Evolutionary conservation across 768 basidiomycete species (phyloP).

Genomic region (Mycena chlorophos): DNA sequence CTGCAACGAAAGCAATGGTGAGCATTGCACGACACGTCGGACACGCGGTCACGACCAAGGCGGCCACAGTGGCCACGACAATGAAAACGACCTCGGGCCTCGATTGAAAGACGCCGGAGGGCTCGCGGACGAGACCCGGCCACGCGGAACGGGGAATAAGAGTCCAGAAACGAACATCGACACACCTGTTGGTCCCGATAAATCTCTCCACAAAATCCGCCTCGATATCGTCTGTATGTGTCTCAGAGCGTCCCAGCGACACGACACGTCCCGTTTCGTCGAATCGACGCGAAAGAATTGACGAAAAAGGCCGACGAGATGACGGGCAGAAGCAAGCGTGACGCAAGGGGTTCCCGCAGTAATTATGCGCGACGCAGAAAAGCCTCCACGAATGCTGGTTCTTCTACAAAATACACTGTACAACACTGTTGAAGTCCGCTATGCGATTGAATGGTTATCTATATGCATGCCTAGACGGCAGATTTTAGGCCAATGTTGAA

Average conservation of each 20-base stretch:
- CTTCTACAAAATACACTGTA: slow-evolving; percentile 17
- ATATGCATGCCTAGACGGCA: neutral
- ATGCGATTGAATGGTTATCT: slow-evolving; percentile 21
- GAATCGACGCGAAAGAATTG: neutral
- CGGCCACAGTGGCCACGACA: neutral
- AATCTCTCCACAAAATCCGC: neutral
- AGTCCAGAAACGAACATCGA: neutral
- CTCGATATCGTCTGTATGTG: neutral
- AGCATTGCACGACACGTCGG: neutral
- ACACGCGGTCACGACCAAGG: neutral
- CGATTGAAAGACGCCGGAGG: neutral
- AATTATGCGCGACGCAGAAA: too few species aligned
- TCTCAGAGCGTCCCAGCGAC: neutral
- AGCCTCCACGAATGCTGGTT: neutral
- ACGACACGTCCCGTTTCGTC: neutral
- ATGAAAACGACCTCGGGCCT: neutral
- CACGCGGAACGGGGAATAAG: neutral
- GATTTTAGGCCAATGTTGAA: too few species aligned
- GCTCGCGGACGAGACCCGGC: neutral
- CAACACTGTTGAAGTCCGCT: slow-evolving; percentile 20
- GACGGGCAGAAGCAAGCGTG: too few species aligned
- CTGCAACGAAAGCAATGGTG: neutral
- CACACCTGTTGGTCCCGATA: neutral
- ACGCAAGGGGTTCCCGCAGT: too few species aligned
- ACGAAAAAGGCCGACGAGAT: too few species aligned